Conservation (phyloP, 164 flowering plant genomes). For the Magnolia changhungtana region DNA sequence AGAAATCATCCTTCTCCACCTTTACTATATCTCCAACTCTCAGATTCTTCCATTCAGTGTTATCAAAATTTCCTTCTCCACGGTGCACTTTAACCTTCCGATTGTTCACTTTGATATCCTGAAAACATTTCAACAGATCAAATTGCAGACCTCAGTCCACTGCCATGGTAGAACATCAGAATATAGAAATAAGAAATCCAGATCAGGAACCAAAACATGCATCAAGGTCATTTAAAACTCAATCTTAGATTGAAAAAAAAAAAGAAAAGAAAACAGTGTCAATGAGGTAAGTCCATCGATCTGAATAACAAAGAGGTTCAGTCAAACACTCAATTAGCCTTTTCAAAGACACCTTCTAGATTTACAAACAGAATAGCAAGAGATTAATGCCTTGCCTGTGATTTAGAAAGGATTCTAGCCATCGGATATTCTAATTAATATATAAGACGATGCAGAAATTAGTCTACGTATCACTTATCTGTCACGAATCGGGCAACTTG, state of each 20-base stretch:
- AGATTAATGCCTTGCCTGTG: no score
- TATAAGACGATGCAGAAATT: no score
- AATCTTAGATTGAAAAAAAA: conserved; percentile 1
- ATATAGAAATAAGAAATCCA: background rate
- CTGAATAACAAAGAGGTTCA: background rate
- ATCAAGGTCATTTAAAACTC: background rate
- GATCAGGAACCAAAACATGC: conserved; percentile 1
- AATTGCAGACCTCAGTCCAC: background rate
- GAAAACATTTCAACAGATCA: conserved; percentile 15
- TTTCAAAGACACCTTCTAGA: background rate
- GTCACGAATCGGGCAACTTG: no score
- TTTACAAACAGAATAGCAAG: no score
- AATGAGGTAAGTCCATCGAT: background rate
- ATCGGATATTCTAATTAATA: no score
- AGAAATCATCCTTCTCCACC: conserved; percentile 80
- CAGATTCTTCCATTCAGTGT: conserved; percentile 73
- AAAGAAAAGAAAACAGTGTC: background rate
- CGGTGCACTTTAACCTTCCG: conserved; percentile 68
- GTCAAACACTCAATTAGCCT: background rate
- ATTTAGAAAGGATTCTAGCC: no score
- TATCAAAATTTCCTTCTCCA: conserved; percentile 51
- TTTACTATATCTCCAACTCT: conserved; percentile 85
- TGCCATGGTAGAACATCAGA: conserved; percentile 1
- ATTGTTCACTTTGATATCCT: conserved; percentile 87
- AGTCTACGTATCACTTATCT: no score